Conservation (phyloP, 345 rosid genomes). For the Eucalyptus marginata region DNA sequence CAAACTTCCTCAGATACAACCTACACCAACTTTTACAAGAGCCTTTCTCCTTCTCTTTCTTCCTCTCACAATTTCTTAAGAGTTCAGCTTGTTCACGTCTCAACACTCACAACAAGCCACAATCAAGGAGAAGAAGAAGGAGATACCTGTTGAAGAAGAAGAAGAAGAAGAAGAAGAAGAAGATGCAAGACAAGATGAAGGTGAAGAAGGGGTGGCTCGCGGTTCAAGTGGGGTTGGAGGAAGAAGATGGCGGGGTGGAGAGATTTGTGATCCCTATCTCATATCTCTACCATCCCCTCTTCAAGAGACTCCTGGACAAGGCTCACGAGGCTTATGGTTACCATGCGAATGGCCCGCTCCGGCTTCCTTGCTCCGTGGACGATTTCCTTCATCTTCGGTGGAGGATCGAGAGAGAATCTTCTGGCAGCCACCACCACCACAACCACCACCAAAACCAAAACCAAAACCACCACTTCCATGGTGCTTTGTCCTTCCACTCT, state of each 20-base stretch:
- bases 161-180: background rate
- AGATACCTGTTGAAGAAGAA: background rate
- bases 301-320: slow-evolving; percentile 21
- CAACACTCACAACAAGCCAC: background rate
- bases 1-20: background rate
- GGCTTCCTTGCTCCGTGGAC: slow-evolving; percentile 33
- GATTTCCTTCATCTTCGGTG: slow-evolving; percentile 32
- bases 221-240: slow-evolving; percentile 28
- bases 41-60: background rate
- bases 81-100: background rate
- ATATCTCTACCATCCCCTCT: slow-evolving; percentile 36
- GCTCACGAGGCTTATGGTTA: slow-evolving; percentile 31
- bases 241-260: slow-evolving; percentile 7
- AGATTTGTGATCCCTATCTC: slow-evolving; percentile 30
- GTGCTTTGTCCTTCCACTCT: slow-evolving; percentile 19
- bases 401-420: slow-evolving; percentile 21
- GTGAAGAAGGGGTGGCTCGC: slow-evolving; percentile 46
- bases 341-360: slow-evolving; percentile 19
- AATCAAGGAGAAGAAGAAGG: background rate
- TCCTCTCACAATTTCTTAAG: background rate
- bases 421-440: slow-evolving; percentile 1
- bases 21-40: background rate
- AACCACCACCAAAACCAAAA: slow-evolving; percentile 1
- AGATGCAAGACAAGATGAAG: slow-evolving; percentile 16
- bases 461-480: background rate